Conservation (phyloP, 176 grass and related monocot genomes). For the Neostapfia colusana region DNA sequence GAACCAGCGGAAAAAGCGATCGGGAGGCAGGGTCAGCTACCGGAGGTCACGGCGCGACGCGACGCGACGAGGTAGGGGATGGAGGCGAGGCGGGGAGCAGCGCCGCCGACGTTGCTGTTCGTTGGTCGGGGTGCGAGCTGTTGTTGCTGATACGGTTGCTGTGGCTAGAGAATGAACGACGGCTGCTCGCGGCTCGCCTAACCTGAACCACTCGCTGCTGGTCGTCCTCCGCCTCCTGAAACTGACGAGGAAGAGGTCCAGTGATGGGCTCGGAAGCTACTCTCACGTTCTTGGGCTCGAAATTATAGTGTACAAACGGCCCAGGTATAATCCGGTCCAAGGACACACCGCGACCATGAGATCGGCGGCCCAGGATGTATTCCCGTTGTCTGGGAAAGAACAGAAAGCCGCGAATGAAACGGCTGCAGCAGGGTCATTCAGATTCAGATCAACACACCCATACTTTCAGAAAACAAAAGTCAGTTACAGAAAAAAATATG, state of each 20-base stretch:
- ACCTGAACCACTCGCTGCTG: conserved; percentile 4
- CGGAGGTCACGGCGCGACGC: not conserved
- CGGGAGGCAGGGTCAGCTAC: not conserved
- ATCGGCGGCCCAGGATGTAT: too few relatives aligned
- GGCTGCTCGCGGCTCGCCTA: not conserved
- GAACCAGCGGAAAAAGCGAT: not conserved
- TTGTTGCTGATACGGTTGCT: not conserved
- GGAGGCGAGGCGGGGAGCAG: not conserved
- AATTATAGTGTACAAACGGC: not conserved
- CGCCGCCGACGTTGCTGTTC: not conserved
- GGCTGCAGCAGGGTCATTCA: too few relatives aligned
- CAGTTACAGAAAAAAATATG: not conserved
- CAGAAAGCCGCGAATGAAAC: too few relatives aligned
- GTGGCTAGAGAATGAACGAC: conserved; percentile 20
- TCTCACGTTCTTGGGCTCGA: not conserved
- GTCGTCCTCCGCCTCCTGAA: not conserved
- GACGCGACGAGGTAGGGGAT: not conserved
- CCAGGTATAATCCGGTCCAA: not conserved
- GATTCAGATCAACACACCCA: not conserved
- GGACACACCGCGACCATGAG: too few relatives aligned
- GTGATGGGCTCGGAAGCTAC: not conserved
- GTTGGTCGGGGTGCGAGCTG: not conserved
- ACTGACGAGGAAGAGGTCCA: not conserved
- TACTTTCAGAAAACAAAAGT: not conserved
- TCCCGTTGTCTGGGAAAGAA: too few relatives aligned